A percentile compares a stretch with the other conserved stretches of the same genome.
Evolutionary conservation across 352 stramenopile genomes (phyloP).

Genomic region (Phytophthora sp.): DNA sequence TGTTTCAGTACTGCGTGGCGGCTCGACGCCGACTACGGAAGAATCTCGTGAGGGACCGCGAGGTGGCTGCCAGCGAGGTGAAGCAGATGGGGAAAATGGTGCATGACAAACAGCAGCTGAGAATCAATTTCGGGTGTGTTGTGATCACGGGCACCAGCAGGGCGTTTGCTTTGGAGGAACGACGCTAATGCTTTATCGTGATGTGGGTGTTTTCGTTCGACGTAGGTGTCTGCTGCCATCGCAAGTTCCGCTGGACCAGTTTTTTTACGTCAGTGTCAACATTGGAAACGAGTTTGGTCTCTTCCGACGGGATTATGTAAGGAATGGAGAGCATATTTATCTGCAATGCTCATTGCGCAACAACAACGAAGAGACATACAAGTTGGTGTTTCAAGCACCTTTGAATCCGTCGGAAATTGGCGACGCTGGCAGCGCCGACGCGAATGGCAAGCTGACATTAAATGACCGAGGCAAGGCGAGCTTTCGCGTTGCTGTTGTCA

Average conservation of each 20-base stretch:
- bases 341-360: constrained; percentile 58
- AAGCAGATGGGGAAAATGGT: constrained; percentile 78
- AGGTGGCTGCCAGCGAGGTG: constrained; percentile 54
- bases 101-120: constrained; percentile 77
- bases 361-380: constrained; percentile 24
- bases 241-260: constrained; percentile 51
- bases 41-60: constrained; percentile 55
- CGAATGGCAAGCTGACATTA: constrained; percentile 45
- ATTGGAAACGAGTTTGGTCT: constrained; percentile 87
- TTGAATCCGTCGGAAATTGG: constrained; percentile 16
- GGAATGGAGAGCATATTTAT: constrained; percentile 46
- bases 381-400: constrained; percentile 38
- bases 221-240: constrained; percentile 64
- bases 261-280: constrained; percentile 72
- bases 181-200: constrained; percentile 7
- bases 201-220: constrained; percentile 8
- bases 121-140: constrained; percentile 78
- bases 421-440: constrained; percentile 8
- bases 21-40: constrained; percentile 58
- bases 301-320: constrained; percentile 64
- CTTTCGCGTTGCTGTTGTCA: constrained; percentile 51
- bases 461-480: constrained; percentile 68
- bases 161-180: constrained; percentile 13
- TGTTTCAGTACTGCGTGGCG: constrained; percentile 66
- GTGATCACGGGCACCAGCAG: constrained; percentile 8